phyloP scores from a whole-genome alignment of 331 rosid species.

The Stylosanthes scabra region DNA sequence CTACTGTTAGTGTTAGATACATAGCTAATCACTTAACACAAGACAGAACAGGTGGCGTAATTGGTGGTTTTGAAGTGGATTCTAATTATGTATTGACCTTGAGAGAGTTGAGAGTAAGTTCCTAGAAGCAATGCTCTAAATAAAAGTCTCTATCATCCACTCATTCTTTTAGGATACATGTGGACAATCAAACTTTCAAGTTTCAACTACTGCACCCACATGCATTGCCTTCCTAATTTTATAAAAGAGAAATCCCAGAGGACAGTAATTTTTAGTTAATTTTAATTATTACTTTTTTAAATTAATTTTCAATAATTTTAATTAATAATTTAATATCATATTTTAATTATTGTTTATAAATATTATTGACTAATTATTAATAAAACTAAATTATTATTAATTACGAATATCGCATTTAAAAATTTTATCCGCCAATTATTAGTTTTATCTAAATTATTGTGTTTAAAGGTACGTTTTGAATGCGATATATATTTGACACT shows the following conservation, averaged over 20 bases:
- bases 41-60: conserved; percentile 37
- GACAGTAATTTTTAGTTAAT: no score
- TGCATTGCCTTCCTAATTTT: neutral
- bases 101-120: conserved; percentile 16
- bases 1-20: neutral
- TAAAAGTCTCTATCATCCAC: neutral
- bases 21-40: neutral
- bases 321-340: no score
- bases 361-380: no score
- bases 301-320: no score
- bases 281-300: no score
- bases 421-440: no score
- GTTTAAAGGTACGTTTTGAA: no score
- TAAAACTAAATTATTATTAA: no score
- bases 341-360: no score
- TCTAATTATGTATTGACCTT: conserved; percentile 22
- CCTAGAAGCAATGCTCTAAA: conserved; percentile 16
- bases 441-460: no score
- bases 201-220: neutral
- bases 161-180: neutral
- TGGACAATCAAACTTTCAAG: neutral
- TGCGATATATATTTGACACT: no score
- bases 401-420: no score
- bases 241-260: neutral
- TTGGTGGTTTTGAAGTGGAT: conserved; percentile 19